These are phyloP conservation scores for Phytophthora cactorum DNA, from an alignment of 352 stramenopile species.

Conservation along the genomic window DNA sequence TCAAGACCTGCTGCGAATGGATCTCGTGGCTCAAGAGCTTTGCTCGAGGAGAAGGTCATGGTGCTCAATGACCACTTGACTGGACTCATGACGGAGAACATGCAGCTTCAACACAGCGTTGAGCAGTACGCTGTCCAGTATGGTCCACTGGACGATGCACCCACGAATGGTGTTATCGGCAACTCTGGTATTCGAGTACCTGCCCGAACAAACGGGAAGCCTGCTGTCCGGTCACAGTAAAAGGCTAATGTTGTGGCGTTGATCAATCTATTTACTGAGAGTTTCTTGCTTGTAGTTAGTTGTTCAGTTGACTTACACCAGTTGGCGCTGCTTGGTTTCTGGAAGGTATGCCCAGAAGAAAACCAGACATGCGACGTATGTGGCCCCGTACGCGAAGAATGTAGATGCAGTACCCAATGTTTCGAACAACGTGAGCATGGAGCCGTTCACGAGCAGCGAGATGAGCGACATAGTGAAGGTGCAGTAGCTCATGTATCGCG, in stretches of 20 bases:
- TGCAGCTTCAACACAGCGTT: conserved; percentile 77
- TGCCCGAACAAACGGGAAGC: conserved; percentile 16
- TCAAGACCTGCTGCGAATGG: conserved; percentile 21
- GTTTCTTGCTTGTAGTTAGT: conserved; percentile 3
- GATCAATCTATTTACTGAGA: conserved; percentile 43
- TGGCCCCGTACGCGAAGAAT: conserved; percentile 67
- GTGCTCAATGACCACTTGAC: conserved; percentile 88
- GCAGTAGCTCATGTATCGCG: conserved; percentile 89
- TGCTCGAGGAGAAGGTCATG: conserved; percentile 84
- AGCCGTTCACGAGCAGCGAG: conserved; percentile 84
- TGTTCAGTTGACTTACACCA: conserved; percentile 48
- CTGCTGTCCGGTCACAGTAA: conserved; percentile 36
- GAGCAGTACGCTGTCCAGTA: conserved; percentile 61
- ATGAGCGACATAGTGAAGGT: conserved; percentile 90
- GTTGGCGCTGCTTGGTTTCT: conserved; percentile 79
- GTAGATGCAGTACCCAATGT: conserved; percentile 65
- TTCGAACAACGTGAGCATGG: conserved; percentile 81
- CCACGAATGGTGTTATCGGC: conserved; percentile 28
- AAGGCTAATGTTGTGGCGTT: conserved; percentile 4
- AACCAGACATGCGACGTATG: conserved; percentile 71
- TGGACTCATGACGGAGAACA: conserved; percentile 80
- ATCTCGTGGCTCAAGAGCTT: conserved; percentile 57
- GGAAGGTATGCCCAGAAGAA: conserved; percentile 79
- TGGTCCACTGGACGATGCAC: conserved; percentile 32
- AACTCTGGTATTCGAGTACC: conserved; percentile 43